A percentile compares a stretch with the other conserved stretches of the same genome.
Evolutionary conservation across 306 rosid species (phyloP).

Genomic region (Ceratonia siliqua): DNA sequence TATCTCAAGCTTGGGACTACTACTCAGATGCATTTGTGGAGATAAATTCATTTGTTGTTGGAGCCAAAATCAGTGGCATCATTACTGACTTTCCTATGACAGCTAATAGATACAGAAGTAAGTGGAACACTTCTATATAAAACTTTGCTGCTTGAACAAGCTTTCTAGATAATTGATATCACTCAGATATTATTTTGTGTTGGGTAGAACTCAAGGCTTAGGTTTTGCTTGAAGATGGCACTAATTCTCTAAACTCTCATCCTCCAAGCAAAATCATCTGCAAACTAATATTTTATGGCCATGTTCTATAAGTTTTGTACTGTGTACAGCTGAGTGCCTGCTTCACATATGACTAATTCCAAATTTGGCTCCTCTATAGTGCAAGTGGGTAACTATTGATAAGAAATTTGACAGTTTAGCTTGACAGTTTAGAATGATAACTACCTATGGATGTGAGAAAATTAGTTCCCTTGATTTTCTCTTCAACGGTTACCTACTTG

Average conservation of each 20-base stretch:
- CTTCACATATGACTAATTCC: neutral
- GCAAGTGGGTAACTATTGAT: no score
- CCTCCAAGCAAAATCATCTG: neutral
- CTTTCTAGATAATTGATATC: neutral
- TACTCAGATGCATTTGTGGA: constrained; percentile 82
- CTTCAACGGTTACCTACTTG: no score
- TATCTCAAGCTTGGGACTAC: constrained; percentile 95
- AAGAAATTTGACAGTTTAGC: no score
- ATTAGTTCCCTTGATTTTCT: no score
- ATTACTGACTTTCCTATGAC: constrained; percentile 84
- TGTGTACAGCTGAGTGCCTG: neutral
- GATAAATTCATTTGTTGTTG: constrained; percentile 64
- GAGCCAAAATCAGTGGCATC: constrained; percentile 58
- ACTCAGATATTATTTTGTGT: neutral
- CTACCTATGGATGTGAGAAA: no score
- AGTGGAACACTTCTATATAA: constrained; percentile 37
- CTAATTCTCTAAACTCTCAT: neutral
- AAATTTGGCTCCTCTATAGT: no score
- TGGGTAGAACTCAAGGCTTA: neutral
- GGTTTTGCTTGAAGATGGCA: neutral
- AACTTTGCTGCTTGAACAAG: constrained; percentile 24
- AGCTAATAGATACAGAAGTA: constrained; percentile 80
- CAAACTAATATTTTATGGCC: neutral
- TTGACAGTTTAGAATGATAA: no score
- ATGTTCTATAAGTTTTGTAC: neutral